These are phyloP conservation scores for Neurospora sp. DNA, from an alignment of 495 filamentous ascomycete genomes.

Conservation along the genomic window DNA sequence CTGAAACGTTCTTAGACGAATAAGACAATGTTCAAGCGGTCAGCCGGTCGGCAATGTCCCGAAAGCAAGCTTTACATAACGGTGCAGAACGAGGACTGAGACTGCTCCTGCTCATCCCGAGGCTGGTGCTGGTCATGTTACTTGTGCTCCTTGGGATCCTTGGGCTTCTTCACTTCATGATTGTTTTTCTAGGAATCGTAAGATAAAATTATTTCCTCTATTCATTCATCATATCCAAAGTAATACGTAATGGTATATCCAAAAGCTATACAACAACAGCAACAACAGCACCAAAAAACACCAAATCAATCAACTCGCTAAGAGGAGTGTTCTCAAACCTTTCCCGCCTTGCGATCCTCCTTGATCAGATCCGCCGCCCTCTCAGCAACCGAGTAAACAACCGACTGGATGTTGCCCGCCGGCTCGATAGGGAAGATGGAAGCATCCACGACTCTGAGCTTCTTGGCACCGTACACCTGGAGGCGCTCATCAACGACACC, in stretches of 20 bases:
- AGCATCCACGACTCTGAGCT: slow-evolving; percentile 44
- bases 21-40: background rate
- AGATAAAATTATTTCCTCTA: background rate
- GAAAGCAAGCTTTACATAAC: background rate
- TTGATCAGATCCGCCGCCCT: slow-evolving; percentile 46
- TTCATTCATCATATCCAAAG: background rate
- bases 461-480: slow-evolving; percentile 37
- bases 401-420: slow-evolving; percentile 37
- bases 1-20: background rate
- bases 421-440: slow-evolving; percentile 42
- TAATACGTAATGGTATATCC: background rate
- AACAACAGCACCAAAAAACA: background rate
- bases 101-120: background rate
- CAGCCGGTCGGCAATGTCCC: background rate
- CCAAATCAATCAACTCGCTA: background rate
- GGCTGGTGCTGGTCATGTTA: background rate
- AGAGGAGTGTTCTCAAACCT: background rate
- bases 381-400: slow-evolving; percentile 47
- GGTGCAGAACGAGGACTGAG: background rate
- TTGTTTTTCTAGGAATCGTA: background rate
- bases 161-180: background rate
- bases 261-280: background rate
- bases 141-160: background rate
- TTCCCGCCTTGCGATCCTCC: slow-evolving; percentile 11
- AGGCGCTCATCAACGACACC: slow-evolving; percentile 33